Evolutionary conservation across 225 moss, liverwort and hornwort genomes (phyloP), one percentile per base, ranked within the genome.

Genomic region (Lunularia cruciata): DNA sequence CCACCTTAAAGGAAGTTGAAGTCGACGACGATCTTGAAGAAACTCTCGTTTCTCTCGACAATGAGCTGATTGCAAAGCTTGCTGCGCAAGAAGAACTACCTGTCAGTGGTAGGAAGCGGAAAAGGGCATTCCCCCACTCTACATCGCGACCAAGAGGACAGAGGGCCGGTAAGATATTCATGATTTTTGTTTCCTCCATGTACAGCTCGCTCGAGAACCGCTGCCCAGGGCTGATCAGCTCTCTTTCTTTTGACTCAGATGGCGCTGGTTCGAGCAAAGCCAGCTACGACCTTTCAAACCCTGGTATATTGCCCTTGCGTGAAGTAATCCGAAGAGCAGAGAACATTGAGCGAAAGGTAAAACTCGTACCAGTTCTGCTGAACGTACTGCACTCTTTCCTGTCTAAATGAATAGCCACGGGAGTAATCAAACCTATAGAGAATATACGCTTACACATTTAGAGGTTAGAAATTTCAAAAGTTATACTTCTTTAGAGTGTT

Each of bases 241-340:
- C 1, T 57, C 16, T 19, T 6, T 30, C 14, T 15, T 28, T 27
- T 31, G 43, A 31, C 26, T 22, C 67, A 67, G 67, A 37, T 33
- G 67, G 0, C 19, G 47, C 47, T 9, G 30, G 27, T 0, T 47
- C 51, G 33, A 52, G 34, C 18, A 69, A 39, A 56, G 65, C 0
- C 60, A 57, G 63, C 64, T 67, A 86, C 56, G 91, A 95, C 73
- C 76, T 91, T 48, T 89, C 91, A 43, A 80, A 91, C 53, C 86
- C 95, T 19, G 74, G 77, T 39, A 85, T 79, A 59, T 62, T 95
- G 46, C 89, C 95, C 28, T 86, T 95, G 88, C 85, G 84, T 47
- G 95, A 95, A 74, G 88, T 95, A 27, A 95, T 95, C 65, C 83
- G 85, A 52, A 88, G 95, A 74, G 95, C 95, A 25, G 95, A 95